A percentile compares a stretch with the other conserved stretches of the same genome.
These are phyloP conservation scores for Hevea brasiliensis DNA, from an alignment of 345 rosid genomes.

Conservation along the genomic window DNA sequence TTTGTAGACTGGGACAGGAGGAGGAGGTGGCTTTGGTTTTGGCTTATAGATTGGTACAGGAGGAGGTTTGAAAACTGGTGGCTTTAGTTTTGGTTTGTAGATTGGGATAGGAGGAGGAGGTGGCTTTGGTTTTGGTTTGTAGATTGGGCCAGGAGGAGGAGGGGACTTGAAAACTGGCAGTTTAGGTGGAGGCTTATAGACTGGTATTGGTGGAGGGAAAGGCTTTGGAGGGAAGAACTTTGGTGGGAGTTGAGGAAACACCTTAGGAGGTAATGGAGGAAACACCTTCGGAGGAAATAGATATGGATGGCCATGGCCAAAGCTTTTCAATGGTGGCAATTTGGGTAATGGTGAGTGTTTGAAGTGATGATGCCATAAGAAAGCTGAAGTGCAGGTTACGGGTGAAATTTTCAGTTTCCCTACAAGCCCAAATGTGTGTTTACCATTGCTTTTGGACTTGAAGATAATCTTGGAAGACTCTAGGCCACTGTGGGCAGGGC, in stretches of 20 bases:
- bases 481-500: conserved; percentile 56
- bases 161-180: too few relatives aligned
- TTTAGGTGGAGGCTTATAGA: conserved; percentile 19
- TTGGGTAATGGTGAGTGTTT: conserved; percentile 40
- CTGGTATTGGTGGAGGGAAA: background rate
- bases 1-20: too few relatives aligned
- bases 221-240: background rate
- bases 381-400: conserved; percentile 53
- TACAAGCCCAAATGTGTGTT: conserved; percentile 49
- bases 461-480: conserved; percentile 58
- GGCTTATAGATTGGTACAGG: too few relatives aligned
- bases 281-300: conserved; percentile 1
- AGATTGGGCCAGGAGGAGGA: too few relatives aligned
- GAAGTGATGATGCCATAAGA: conserved; percentile 51
- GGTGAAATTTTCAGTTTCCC: conserved; percentile 68
- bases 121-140: too few relatives aligned
- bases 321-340: conserved; percentile 21
- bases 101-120: too few relatives aligned
- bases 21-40: too few relatives aligned
- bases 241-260: conserved; percentile 13
- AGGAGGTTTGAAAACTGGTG: too few relatives aligned
- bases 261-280: conserved; percentile 18
- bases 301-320: conserved; percentile 19
- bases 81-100: too few relatives aligned
- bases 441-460: conserved; percentile 39